Evolutionary conservation across 352 stramenopile species (phyloP).

Genomic region (Globisporangium nagaii): DNA sequence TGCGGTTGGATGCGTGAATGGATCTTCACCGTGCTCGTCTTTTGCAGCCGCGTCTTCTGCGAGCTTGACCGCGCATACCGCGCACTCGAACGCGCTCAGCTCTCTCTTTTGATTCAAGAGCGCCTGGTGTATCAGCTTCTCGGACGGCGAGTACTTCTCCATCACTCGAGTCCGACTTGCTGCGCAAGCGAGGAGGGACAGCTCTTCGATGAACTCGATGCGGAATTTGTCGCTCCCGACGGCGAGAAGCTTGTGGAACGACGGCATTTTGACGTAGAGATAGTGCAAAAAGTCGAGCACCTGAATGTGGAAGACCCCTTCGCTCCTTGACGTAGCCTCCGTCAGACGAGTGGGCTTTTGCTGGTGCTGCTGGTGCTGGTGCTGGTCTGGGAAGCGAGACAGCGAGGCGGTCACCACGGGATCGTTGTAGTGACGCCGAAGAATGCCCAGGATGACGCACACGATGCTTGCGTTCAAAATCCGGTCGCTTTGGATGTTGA

Average conservation of each 20-base stretch:
- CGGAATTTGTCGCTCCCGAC: slow-evolving; percentile 39
- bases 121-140: slow-evolving; percentile 27
- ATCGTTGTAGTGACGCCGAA: slow-evolving; percentile 58
- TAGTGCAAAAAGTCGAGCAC: slow-evolving; percentile 59
- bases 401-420: slow-evolving; percentile 23
- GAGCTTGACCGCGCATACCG: slow-evolving; percentile 25
- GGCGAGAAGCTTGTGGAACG: slow-evolving; percentile 24
- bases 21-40: slow-evolving; percentile 35
- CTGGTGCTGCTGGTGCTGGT: not conserved
- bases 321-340: not conserved
- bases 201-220: slow-evolving; percentile 52
- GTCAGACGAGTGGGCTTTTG: slow-evolving; percentile 4
- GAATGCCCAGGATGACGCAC: slow-evolving; percentile 41
- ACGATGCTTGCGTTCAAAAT: slow-evolving; percentile 48
- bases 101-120: slow-evolving; percentile 38
- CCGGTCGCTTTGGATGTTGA: slow-evolving; percentile 52
- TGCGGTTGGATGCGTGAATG: slow-evolving; percentile 48
- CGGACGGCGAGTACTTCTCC: slow-evolving; percentile 27
- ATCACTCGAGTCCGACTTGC: slow-evolving; percentile 37
- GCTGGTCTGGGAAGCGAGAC: not conserved
- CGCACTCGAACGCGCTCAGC: slow-evolving; percentile 31
- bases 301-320: slow-evolving; percentile 27
- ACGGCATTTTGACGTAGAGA: slow-evolving; percentile 41
- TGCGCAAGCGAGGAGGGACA: slow-evolving; percentile 40
- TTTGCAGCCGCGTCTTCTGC: slow-evolving; percentile 34